Percentiles rank a stretch among this genome's conserved stretches.
These are phyloP conservation scores for Juglanconis sp. DNA, from an alignment of 2,329 filamentous ascomycete species.

Conservation along the genomic window DNA sequence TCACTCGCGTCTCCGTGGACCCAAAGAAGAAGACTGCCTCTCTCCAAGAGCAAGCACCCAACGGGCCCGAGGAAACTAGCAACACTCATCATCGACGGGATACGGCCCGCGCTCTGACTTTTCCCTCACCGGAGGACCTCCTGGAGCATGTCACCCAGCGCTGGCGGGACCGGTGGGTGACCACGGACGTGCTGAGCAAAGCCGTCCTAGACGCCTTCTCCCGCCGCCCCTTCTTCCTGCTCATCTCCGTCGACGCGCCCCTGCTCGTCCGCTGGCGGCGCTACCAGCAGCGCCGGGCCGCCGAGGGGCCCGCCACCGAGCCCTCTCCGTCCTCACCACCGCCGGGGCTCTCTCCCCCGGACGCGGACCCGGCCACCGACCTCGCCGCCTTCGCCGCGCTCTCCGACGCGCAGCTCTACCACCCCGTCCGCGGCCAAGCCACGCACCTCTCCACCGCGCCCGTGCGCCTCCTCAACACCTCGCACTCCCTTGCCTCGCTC, in stretches of 20 bases:
- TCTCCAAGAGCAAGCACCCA: background rate
- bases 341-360: background rate
- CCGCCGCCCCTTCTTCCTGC: slow-evolving; percentile 84
- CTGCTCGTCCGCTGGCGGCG: slow-evolving; percentile 80
- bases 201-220: slow-evolving; percentile 69
- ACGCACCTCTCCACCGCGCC: slow-evolving; percentile 78
- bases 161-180: slow-evolving; percentile 85
- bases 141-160: slow-evolving; percentile 80
- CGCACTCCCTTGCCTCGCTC: slow-evolving; percentile 66
- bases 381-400: slow-evolving; percentile 55
- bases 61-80: background rate
- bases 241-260: slow-evolving; percentile 88
- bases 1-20: slow-evolving; percentile 48
- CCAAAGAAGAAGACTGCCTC: background rate
- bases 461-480: slow-evolving; percentile 82
- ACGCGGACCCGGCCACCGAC: slow-evolving; percentile 26
- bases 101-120: slow-evolving; percentile 35
- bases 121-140: slow-evolving; percentile 63
- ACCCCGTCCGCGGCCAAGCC: slow-evolving; percentile 60
- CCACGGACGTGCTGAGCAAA: slow-evolving; percentile 75
- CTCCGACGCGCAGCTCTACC: slow-evolving; percentile 76
- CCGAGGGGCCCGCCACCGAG: background rate
- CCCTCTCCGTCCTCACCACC: slow-evolving; percentile 21
- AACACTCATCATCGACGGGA: slow-evolving; percentile 5
- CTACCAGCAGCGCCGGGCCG: slow-evolving; percentile 46